phyloP scores from a whole-genome alignment of 1,284 basidiomycete genomes.

The Peniophora sp. region DNA sequence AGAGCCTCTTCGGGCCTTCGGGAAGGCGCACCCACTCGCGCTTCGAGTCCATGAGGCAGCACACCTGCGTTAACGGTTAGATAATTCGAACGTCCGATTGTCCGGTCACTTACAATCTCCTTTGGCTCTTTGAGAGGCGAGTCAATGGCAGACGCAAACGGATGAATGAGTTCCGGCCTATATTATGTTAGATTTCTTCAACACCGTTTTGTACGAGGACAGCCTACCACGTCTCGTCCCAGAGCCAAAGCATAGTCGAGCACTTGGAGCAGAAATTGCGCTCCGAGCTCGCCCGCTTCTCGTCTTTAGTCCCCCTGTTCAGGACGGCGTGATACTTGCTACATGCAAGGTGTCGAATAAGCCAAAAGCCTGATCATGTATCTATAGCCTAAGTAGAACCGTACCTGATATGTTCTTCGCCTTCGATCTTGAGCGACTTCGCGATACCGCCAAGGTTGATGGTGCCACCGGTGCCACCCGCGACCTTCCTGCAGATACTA shows the following conservation, averaged over 20 bases:
- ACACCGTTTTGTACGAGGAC: not conserved
- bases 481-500: constrained; percentile 55
- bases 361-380: not conserved
- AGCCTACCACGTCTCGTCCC: constrained; percentile 39
- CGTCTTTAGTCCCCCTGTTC: constrained; percentile 38
- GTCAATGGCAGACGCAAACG: constrained; percentile 56
- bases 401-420: constrained; percentile 44
- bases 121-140: constrained; percentile 38
- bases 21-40: constrained; percentile 53
- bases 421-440: constrained; percentile 41
- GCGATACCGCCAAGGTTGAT: constrained; percentile 48
- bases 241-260: constrained; percentile 56
- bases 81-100: not conserved
- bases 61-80: constrained; percentile 28
- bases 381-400: not conserved
- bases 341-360: not conserved
- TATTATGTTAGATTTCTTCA: not conserved
- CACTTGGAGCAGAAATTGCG: constrained; percentile 50
- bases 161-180: constrained; percentile 54
- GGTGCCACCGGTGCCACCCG: constrained; percentile 50
- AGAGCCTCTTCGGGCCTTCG: constrained; percentile 40
- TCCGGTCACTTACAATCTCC: constrained; percentile 32
- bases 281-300: constrained; percentile 41
- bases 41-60: constrained; percentile 38
- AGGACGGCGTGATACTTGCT: constrained; percentile 52